Percentiles rank a stretch among this genome's conserved stretches.
Conservation (phyloP, 805 yeast species). For the Zygotorulaspora florentina region DNA sequence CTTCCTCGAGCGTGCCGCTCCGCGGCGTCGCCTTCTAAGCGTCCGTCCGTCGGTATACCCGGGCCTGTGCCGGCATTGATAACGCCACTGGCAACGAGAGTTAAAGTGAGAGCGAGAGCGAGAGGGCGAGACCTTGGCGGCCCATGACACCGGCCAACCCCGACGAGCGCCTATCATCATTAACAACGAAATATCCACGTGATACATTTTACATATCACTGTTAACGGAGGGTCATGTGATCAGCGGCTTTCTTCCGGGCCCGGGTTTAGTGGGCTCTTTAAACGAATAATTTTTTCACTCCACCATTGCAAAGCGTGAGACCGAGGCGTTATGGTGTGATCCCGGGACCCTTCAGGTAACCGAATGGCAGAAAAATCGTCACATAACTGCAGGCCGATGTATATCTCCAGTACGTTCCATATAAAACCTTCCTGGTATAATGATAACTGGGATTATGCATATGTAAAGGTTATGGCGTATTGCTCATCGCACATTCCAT, state of each 20-base stretch:
- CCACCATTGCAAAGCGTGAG: not conserved
- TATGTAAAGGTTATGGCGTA: no score
- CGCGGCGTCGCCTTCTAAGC: no score
- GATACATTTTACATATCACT: no score
- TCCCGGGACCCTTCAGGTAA: not conserved
- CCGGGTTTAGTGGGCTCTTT: not conserved
- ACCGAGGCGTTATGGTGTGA: not conserved
- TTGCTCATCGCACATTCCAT: no score
- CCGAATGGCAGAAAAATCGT: not conserved
- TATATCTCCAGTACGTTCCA: not conserved
- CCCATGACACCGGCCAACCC: not conserved
- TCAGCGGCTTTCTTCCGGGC: not conserved
- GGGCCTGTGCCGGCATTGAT: not conserved
- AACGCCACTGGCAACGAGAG: not conserved
- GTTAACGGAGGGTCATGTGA: no score
- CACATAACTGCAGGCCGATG: not conserved
- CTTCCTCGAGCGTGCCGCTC: no score
- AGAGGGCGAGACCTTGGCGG: not conserved
- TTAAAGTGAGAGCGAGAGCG: not conserved
- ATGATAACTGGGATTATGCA: no score
- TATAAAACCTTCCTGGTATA: no score
- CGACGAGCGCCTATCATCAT: not conserved
- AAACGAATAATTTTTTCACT: not conserved
- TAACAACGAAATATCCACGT: no score
- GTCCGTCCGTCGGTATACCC: no score